Percentiles rank a stretch among this genome's conserved stretches.
phyloP scores from a whole-genome alignment of 768 basidiomycete species.

The Suillus weaverae region DNA sequence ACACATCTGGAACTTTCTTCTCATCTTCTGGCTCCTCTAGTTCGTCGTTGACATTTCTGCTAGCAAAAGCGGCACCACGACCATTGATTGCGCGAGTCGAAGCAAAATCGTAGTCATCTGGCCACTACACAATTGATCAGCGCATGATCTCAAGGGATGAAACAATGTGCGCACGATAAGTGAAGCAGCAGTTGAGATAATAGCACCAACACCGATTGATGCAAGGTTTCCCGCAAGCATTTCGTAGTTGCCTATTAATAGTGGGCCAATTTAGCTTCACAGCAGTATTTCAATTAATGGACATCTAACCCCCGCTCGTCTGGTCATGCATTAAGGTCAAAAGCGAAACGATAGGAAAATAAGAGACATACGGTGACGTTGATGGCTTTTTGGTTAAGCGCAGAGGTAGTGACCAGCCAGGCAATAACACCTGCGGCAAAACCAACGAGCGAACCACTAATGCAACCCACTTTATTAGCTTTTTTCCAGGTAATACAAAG shows the following conservation, averaged over 20 bases:
- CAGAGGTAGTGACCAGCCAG: slow-evolving; percentile 83
- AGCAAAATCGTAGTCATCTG: slow-evolving; percentile 82
- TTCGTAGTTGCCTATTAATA: slow-evolving; percentile 44
- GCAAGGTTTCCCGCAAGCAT: slow-evolving; percentile 93
- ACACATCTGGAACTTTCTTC: slow-evolving; percentile 35
- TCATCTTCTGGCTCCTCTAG: slow-evolving; percentile 34
- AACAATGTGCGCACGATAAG: slow-evolving; percentile 48
- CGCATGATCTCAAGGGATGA: background rate
- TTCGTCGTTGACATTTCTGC: slow-evolving; percentile 17
- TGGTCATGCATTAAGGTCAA: slow-evolving; percentile 15
- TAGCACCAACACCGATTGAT: slow-evolving; percentile 77
- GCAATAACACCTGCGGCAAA: slow-evolving; percentile 70
- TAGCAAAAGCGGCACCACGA: slow-evolving; percentile 5
- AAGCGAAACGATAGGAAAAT: slow-evolving; percentile 2
- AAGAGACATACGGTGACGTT: slow-evolving; percentile 57
- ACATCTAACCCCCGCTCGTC: slow-evolving; percentile 53
- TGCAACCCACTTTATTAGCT: slow-evolving; percentile 84
- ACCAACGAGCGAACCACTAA: slow-evolving; percentile 70
- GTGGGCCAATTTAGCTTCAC: background rate
- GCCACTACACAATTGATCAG: slow-evolving; percentile 47
- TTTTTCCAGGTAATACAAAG: slow-evolving; percentile 82
- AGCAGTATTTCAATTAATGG: slow-evolving; percentile 13
- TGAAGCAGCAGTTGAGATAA: slow-evolving; percentile 67
- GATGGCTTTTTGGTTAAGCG: slow-evolving; percentile 67
- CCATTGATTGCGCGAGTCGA: slow-evolving; percentile 76